Conservation (phyloP, 2,329 filamentous ascomycete genomes). For the Cordyceps javanica region DNA sequence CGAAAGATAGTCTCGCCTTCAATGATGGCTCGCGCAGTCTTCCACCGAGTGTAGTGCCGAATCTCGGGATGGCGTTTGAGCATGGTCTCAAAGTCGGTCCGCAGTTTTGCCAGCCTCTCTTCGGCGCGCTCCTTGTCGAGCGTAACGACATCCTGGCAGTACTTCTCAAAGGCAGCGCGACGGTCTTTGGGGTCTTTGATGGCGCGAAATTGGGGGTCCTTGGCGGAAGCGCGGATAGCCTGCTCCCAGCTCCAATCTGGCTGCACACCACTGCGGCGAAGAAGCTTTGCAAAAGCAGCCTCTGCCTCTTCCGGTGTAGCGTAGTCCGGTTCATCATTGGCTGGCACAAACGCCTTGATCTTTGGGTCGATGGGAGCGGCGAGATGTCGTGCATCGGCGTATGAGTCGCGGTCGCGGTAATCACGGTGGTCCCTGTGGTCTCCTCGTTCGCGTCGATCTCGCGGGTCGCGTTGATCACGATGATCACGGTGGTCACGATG, state of each 20-base stretch:
- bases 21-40: slow-evolving; percentile 87
- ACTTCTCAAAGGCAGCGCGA: slow-evolving; percentile 89
- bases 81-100: slow-evolving; percentile 93
- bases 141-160: slow-evolving; percentile 78
- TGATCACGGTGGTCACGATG: slow-evolving; percentile 16
- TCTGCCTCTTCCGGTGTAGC: slow-evolving; percentile 80
- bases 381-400: slow-evolving; percentile 52
- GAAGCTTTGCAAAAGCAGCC: slow-evolving; percentile 83
- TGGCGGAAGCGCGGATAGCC: slow-evolving; percentile 76
- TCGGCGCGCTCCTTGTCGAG: slow-evolving; percentile 94
- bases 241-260: slow-evolving; percentile 92
- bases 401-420: slow-evolving; percentile 31
- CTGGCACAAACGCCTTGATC: slow-evolving; percentile 54
- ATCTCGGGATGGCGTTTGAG: slow-evolving; percentile 94
- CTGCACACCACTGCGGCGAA: slow-evolving; percentile 79
- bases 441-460: slow-evolving; percentile 19
- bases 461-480: slow-evolving; percentile 16
- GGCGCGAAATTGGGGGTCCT: slow-evolving; percentile 86
- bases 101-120: slow-evolving; percentile 85
- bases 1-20: slow-evolving; percentile 94
- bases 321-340: slow-evolving; percentile 70
- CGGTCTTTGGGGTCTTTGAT: slow-evolving; percentile 90
- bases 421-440: slow-evolving; percentile 23
- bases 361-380: slow-evolving; percentile 50
- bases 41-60: slow-evolving; percentile 95